These are phyloP conservation scores for Zygoascus ofunaensis DNA, from an alignment of 805 yeast genomes.

Conservation along the genomic window DNA sequence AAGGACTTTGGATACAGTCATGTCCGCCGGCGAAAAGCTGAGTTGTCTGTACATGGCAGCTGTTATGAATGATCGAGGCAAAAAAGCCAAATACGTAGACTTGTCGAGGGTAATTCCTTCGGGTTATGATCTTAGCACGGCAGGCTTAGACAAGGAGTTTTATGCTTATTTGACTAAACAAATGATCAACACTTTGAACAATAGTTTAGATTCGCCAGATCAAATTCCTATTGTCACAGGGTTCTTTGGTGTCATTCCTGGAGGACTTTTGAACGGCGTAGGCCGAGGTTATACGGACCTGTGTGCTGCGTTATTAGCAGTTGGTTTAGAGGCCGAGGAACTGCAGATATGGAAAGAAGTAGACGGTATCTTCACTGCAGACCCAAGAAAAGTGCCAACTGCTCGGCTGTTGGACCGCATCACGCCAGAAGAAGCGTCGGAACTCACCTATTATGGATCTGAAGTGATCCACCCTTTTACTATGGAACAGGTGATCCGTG, in stretches of 20 bases:
- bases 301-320: conserved; percentile 95
- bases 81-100: conserved; percentile 70
- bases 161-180: conserved; percentile 43
- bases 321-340: conserved; percentile 85
- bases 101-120: conserved; percentile 63
- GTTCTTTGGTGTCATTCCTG: conserved; percentile 92
- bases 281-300: conserved; percentile 97
- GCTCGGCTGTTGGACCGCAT: conserved; percentile 81
- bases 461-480: conserved; percentile 98
- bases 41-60: conserved; percentile 85
- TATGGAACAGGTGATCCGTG: conserved; percentile 96
- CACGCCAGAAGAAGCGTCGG: conserved; percentile 98
- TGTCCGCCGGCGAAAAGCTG: conserved; percentile 90
- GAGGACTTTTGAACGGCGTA: conserved; percentile 83
- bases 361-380: conserved; percentile 97
- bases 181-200: conserved; percentile 40
- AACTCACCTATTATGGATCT: conserved; percentile 92
- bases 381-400: conserved; percentile 87
- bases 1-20: conserved; percentile 78
- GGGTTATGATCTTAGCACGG: conserved; percentile 40
- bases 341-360: conserved; percentile 98
- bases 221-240: conserved; percentile 90
- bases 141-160: conserved; percentile 58
- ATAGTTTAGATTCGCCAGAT: conserved; percentile 19
- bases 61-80: conserved; percentile 73